Evolutionary conservation across 1,284 basidiomycete genomes (phyloP).

Genomic region (Leucoagaricus sp.): DNA sequence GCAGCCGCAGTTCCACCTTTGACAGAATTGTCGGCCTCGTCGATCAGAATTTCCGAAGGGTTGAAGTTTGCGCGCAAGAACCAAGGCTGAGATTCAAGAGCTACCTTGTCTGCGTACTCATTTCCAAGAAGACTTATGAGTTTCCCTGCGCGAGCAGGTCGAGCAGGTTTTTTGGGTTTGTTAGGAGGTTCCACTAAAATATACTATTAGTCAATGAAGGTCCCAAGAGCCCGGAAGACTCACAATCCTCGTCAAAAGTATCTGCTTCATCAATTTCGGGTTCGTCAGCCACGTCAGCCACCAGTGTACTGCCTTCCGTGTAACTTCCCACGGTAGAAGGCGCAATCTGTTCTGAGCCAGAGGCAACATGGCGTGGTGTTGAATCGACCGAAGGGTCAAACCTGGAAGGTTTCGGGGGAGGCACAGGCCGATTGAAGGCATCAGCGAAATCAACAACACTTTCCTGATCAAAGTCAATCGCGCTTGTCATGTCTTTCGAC

Average conservation of each 20-base stretch:
- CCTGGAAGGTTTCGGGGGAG: constrained; percentile 23
- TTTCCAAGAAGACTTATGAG: constrained; percentile 52
- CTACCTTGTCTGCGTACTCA: constrained; percentile 55
- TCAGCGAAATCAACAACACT: constrained; percentile 65
- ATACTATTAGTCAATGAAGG: neutral
- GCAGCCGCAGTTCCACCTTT: constrained; percentile 87
- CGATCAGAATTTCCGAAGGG: constrained; percentile 78
- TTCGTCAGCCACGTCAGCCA: constrained; percentile 23
- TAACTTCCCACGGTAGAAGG: constrained; percentile 23
- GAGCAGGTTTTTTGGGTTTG: constrained; percentile 2
- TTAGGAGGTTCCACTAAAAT: neutral
- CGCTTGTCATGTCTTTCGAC: constrained; percentile 27
- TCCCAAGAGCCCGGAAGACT: constrained; percentile 19
- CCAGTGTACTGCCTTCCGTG: constrained; percentile 30
- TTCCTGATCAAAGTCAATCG: constrained; percentile 41
- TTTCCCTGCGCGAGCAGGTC: constrained; percentile 4
- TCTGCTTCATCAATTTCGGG: constrained; percentile 26
- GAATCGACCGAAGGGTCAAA: constrained; percentile 30
- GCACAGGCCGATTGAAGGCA: constrained; percentile 43
- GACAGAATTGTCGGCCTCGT: constrained; percentile 78
- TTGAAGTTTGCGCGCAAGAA: constrained; percentile 83
- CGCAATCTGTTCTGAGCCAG: constrained; percentile 18
- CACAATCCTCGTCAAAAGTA: constrained; percentile 40
- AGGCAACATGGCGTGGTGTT: constrained; percentile 22
- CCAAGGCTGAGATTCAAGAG: constrained; percentile 73